A percentile compares a stretch with the other conserved stretches of the same genome.
Conservation (phyloP, 1,284 basidiomycete species). For the Austroboletus novae-zelandiae region DNA sequence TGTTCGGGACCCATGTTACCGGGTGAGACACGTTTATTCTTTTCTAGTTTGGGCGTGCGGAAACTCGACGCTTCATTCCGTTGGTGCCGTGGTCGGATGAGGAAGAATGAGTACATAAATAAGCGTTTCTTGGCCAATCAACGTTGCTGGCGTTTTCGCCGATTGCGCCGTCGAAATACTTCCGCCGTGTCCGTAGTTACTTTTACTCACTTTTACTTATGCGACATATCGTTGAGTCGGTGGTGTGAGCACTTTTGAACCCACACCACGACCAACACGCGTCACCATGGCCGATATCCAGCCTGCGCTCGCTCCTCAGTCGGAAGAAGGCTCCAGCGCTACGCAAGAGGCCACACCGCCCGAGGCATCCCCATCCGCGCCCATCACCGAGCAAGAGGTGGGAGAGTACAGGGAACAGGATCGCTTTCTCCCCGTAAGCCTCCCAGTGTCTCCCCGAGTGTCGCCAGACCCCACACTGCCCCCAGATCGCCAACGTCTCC, state of each 20-base stretch:
- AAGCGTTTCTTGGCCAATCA: conserved; percentile 22
- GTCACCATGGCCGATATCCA: conserved; percentile 51
- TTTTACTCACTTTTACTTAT: background rate
- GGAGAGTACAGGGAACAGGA: conserved; percentile 92
- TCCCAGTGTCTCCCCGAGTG: background rate
- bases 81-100: conserved; percentile 32
- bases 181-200: background rate
- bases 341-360: conserved; percentile 37
- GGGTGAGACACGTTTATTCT: background rate
- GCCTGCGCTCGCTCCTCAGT: conserved; percentile 53
- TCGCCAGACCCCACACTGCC: background rate
- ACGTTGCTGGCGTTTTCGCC: conserved; percentile 7
- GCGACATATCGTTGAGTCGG: background rate
- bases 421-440: conserved; percentile 76
- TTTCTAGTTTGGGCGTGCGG: conserved; percentile 23
- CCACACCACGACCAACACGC: background rate
- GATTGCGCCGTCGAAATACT: conserved; percentile 1
- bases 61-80: conserved; percentile 30
- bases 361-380: conserved; percentile 55
- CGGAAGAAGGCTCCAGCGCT: conserved; percentile 44
- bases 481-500: conserved; percentile 90
- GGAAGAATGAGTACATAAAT: conserved; percentile 22
- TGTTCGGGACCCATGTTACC: background rate
- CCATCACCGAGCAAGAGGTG: conserved; percentile 88
- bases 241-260: conserved; percentile 2